phyloP scores from a whole-genome alignment of 2,329 filamentous ascomycete genomes.

The Talaromyces sp. region DNA sequence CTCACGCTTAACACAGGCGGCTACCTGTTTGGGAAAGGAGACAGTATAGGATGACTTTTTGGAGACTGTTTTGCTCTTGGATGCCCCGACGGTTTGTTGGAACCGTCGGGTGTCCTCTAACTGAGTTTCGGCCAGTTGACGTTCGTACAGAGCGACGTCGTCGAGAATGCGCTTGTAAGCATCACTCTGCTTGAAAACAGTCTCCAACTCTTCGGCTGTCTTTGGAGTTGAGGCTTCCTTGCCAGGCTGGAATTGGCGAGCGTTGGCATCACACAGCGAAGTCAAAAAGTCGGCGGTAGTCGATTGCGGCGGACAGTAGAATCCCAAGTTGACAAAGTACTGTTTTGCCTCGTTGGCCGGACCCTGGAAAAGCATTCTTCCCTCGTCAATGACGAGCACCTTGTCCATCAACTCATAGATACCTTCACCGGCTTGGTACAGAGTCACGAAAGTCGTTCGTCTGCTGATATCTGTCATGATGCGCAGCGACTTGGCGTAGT shows the following conservation, averaged over 20 bases:
- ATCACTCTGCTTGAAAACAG: slow-evolving; percentile 61
- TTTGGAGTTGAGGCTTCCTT: slow-evolving; percentile 65
- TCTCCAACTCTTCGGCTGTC: slow-evolving; percentile 64
- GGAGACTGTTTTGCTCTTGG: slow-evolving; percentile 61
- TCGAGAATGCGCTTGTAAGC: slow-evolving; percentile 58
- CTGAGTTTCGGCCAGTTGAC: slow-evolving; percentile 53
- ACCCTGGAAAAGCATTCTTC: slow-evolving; percentile 65
- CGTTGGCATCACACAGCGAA: slow-evolving; percentile 68
- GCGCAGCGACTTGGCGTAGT: slow-evolving; percentile 67
- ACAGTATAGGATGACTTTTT: slow-evolving; percentile 74
- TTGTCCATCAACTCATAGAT: slow-evolving; percentile 76
- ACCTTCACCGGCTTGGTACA: slow-evolving; percentile 68
- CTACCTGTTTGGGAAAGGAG: slow-evolving; percentile 56
- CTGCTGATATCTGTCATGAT: slow-evolving; percentile 74
- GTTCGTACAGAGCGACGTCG: slow-evolving; percentile 61
- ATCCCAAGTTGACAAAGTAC: slow-evolving; percentile 66
- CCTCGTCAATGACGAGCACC: slow-evolving; percentile 71
- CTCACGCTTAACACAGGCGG: slow-evolving; percentile 59
- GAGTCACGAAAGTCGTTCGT: slow-evolving; percentile 65
- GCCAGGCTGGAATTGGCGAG: slow-evolving; percentile 64
- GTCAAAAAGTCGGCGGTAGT: slow-evolving; percentile 78
- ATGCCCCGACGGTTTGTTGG: slow-evolving; percentile 60
- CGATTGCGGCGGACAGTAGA: slow-evolving; percentile 54
- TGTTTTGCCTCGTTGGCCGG: slow-evolving; percentile 57
- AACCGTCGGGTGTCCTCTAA: slow-evolving; percentile 62